Evolutionary conservation across 208 protist species (phyloP).

Genomic region (Phytomonas serpens): DNA sequence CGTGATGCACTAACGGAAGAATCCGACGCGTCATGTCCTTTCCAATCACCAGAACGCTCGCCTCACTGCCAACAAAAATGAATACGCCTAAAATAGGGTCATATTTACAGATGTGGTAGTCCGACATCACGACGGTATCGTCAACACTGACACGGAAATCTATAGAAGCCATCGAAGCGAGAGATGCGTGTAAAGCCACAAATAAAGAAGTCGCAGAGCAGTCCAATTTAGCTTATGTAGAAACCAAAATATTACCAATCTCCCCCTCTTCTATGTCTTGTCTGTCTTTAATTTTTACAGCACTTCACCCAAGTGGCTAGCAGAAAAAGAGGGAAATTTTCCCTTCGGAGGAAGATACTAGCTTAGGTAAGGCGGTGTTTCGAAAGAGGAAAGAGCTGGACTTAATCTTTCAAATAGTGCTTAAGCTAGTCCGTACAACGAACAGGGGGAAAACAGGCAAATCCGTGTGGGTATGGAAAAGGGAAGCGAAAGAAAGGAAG

Average conservation of each 20-base stretch:
- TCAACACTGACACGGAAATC: slow-evolving; percentile 37
- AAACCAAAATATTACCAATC: too few species aligned
- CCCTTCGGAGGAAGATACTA: background rate
- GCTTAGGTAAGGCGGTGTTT: background rate
- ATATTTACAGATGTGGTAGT: slow-evolving; percentile 75
- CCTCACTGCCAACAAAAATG: slow-evolving; percentile 67
- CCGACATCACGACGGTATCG: slow-evolving; percentile 58
- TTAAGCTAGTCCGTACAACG: background rate
- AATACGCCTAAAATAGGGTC: slow-evolving; percentile 67
- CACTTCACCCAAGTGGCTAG: background rate
- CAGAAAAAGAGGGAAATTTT: background rate
- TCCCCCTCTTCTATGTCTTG: too few species aligned
- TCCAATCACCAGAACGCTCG: slow-evolving; percentile 52
- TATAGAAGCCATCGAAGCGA: slow-evolving; percentile 9
- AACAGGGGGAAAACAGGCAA: slow-evolving; percentile 1
- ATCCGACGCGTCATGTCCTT: slow-evolving; percentile 45
- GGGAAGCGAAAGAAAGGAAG: background rate
- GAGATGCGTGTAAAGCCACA: background rate
- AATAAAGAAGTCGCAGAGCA: slow-evolving; percentile 1
- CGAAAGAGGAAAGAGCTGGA: background rate
- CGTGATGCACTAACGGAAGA: slow-evolving; percentile 31
- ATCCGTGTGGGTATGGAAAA: background rate
- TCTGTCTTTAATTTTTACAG: too few species aligned
- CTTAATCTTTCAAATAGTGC: background rate
- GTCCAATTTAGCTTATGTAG: too few species aligned